These are phyloP conservation scores for Haplosporangium gracile DNA, from an alignment of 192 early-diverging fungal species.

Conservation along the genomic window DNA sequence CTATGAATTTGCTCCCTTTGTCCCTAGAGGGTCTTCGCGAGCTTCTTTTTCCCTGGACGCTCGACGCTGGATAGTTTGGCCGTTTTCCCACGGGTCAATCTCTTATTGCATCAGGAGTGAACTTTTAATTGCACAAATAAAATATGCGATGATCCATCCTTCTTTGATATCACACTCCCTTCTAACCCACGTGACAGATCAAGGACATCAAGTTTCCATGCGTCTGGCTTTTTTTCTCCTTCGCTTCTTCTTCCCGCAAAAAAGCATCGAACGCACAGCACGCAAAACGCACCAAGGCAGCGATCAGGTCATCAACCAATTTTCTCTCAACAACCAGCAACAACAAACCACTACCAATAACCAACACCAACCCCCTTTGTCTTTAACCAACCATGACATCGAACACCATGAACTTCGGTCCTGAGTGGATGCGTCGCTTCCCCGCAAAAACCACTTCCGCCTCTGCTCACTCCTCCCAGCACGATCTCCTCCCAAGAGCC, in stretches of 20 bases:
- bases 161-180: background rate
- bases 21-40: too few species aligned
- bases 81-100: background rate
- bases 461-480: background rate
- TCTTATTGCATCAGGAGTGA: background rate
- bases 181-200: background rate
- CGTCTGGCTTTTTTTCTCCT: background rate
- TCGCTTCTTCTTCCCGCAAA: constrained; percentile 1
- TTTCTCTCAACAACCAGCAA: background rate
- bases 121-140: background rate
- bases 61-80: background rate
- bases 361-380: background rate
- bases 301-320: background rate
- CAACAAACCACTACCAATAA: background rate
- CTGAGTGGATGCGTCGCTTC: constrained; percentile 62
- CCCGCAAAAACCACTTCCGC: constrained; percentile 6
- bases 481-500: background rate
- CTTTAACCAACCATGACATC: constrained; percentile 6
- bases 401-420: constrained; percentile 81
- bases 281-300: background rate
- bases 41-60: background rate
- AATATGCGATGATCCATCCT: background rate
- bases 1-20: too few species aligned
- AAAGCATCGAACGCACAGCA: background rate
- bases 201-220: background rate